These are phyloP conservation scores for Mycena venus DNA, from an alignment of 768 basidiomycete species.

Conservation along the genomic window DNA sequence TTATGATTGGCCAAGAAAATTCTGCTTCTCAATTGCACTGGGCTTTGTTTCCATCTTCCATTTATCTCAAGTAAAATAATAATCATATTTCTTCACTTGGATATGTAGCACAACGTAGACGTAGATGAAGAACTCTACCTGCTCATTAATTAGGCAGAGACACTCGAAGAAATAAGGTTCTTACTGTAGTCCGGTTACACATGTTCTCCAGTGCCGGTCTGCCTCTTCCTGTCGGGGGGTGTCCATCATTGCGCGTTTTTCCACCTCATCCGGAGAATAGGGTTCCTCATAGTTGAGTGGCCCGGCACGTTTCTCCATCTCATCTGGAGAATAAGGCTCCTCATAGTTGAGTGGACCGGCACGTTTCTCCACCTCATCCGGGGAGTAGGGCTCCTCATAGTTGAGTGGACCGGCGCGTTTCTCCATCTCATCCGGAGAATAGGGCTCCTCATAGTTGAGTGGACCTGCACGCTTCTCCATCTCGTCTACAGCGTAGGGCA, in stretches of 20 bases:
- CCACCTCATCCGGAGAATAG: neutral
- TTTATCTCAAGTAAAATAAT: too few species aligned
- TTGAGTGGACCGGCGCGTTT: neutral
- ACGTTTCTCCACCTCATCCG: neutral
- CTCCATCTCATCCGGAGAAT: constrained; percentile 15
- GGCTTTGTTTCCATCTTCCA: too few species aligned
- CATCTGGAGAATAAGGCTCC: constrained; percentile 13
- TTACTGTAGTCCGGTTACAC: too few species aligned
- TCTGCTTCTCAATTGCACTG: neutral
- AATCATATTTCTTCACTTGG: too few species aligned
- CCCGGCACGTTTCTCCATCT: neutral
- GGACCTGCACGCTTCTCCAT: constrained; percentile 2
- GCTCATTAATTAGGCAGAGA: too few species aligned
- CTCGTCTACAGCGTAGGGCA: constrained; percentile 4
- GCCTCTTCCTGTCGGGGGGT: too few species aligned
- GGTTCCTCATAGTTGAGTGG: neutral
- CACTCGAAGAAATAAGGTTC: neutral
- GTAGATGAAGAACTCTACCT: too few species aligned
- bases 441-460: neutral
- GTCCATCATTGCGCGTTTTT: neutral
- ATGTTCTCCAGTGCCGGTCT: too few species aligned
- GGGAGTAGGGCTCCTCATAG: constrained; percentile 25
- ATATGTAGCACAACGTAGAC: too few species aligned
- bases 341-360: neutral
- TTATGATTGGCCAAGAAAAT: neutral